Base-by-base conservation (phyloP, 2,329 filamentous ascomycete genomes). In the Apiospora arundinis region DNA sequence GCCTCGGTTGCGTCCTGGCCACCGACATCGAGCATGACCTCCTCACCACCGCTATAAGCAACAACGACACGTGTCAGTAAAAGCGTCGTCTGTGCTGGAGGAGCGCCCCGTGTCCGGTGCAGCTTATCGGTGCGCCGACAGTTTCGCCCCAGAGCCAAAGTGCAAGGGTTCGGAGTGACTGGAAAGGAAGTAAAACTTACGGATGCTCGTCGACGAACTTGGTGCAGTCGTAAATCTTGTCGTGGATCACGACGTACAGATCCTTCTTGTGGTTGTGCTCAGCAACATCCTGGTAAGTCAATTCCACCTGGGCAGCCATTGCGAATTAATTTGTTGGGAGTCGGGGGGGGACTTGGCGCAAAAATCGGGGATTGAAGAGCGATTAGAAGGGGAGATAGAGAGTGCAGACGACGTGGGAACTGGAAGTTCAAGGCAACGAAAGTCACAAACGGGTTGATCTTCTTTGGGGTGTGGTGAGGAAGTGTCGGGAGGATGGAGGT, bases 171-270 rank as follows among this genome's bases (percentile, higher is more conserved):
- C 42, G 18, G 32, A 40, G 37, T 12, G 6, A n/a, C 8, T 16
- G 48, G 21, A 11, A 14, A 40, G 18, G 6, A n/a, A 63, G 4
- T n/a, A 18, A 40, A 69, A 89, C 90, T 85, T 87, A 92, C 90
- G 96, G 96, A 84, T 99, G 96, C 91, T 99, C 96, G 82, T 98
- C 95, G 77, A 98, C 88, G 84, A 99, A 99, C 84, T 92, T 92
- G 79, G 91, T 89, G 81, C 88, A 84, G 83, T 98, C 90, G 90
- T 98, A 99, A 86, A 99, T 92, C 88, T 97, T 97, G 85, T 97
- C 95, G 86, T 98, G 94, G 79, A 99, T 91, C 75, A 98, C 92
- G 79, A 98, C 82, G 86, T 89, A 97, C 75, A 97, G 87, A 83
- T 98, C 95, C 89, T 95, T 97, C 91, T 98, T 98, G 84, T 89